phyloP scores from a whole-genome alignment of 257 asterid genomes.

The Gynochthodes officinalis region DNA sequence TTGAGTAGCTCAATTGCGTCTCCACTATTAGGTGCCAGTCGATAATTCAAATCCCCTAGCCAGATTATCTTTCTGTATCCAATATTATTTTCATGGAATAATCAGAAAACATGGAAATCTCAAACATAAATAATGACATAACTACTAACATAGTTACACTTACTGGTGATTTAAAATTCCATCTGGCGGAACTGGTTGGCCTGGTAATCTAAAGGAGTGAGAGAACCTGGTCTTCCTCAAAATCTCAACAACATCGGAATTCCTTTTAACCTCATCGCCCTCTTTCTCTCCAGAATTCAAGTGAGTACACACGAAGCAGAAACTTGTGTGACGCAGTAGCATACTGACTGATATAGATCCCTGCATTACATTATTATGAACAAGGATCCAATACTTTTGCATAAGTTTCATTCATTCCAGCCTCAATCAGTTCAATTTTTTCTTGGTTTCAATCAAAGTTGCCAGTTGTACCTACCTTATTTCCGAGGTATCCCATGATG shows the following conservation, averaged over 20 bases:
- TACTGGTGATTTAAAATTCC: constrained; percentile 71
- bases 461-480: constrained; percentile 42
- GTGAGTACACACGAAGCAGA: constrained; percentile 90
- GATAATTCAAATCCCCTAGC: constrained; percentile 90
- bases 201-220: constrained; percentile 23
- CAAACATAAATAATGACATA: not conserved
- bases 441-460: not conserved
- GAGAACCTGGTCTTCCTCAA: constrained; percentile 60
- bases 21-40: constrained; percentile 45
- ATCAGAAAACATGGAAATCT: not conserved
- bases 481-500: constrained; percentile 86
- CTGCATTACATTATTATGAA: constrained; percentile 21
- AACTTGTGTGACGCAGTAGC: constrained; percentile 42
- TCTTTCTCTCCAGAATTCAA: constrained; percentile 82
- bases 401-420: not conserved
- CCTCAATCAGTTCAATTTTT: not conserved
- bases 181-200: constrained; percentile 30
- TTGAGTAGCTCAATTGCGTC: constrained; percentile 48
- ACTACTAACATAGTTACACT: too few relatives aligned
- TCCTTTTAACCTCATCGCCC: constrained; percentile 56
- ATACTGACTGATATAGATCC: constrained; percentile 82
- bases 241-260: constrained; percentile 61
- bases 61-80: constrained; percentile 67
- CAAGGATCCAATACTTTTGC: not conserved
- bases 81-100: not conserved